Conservation (phyloP, 2,329 filamentous ascomycete genomes). For the Pochonia chlamydosporia region DNA sequence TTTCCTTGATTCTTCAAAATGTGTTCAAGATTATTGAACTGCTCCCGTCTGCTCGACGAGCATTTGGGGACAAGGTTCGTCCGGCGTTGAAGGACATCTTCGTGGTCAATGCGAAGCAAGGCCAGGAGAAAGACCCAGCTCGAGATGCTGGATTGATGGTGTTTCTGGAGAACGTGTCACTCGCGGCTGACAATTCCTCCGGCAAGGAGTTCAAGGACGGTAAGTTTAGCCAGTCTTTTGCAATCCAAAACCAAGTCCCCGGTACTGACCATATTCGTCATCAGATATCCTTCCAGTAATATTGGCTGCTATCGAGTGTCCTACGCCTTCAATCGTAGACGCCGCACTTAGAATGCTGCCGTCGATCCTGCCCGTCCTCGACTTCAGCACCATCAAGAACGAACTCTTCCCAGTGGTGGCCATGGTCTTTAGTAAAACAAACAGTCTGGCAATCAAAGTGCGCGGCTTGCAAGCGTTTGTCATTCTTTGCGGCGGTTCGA, state of each 20-base stretch:
- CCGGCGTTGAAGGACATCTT: conserved; percentile 82
- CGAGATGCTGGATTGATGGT: conserved; percentile 91
- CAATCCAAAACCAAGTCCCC: not conserved
- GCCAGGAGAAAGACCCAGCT: conserved; percentile 68
- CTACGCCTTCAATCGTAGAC: conserved; percentile 85
- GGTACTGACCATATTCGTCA: conserved; percentile 3
- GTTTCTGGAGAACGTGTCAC: conserved; percentile 73
- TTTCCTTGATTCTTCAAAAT: conserved; percentile 83
- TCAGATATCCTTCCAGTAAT: conserved; percentile 84
- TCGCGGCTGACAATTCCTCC: conserved; percentile 73
- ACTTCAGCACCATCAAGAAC: conserved; percentile 96
- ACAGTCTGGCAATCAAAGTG: conserved; percentile 90
- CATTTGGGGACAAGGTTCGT: conserved; percentile 82
- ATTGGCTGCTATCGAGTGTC: conserved; percentile 75
- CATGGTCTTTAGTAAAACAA: conserved; percentile 85
- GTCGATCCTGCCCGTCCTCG: conserved; percentile 76
- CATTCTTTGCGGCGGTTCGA: conserved; percentile 76
- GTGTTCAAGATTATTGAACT: conserved; percentile 83
- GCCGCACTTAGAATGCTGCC: conserved; percentile 74
- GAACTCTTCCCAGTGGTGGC: conserved; percentile 93
- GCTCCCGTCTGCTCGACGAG: conserved; percentile 69
- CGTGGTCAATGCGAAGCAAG: conserved; percentile 50
- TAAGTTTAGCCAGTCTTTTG: conserved; percentile 42
- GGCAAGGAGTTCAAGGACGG: conserved; percentile 89
- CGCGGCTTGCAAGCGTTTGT: conserved; percentile 85